Base-by-base conservation (phyloP, 2,329 filamentous ascomycete genomes). In the Lomentospora prolificans region DNA sequence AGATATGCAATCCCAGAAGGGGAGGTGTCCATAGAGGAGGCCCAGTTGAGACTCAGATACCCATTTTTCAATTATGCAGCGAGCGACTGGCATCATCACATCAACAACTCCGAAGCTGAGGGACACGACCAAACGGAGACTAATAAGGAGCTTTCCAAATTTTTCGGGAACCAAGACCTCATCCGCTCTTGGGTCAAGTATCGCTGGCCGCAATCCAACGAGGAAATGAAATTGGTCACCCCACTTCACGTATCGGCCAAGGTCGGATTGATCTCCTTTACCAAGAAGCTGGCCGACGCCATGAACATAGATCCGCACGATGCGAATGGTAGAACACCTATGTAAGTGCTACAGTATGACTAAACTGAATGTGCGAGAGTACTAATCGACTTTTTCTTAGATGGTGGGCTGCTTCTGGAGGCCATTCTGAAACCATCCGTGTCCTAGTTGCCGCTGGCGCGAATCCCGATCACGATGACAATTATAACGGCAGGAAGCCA, bases 11-110 rank as follows among this genome's bases (percentile, higher is more conserved):
- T n/a, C n/a, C n/a, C n/a, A n/a, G n/a, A n/a, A n/a, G n/a, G n/a
- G n/a, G n/a, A n/a, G n/a, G n/a, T n/a, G n/a, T n/a, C n/a, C n/a
- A n/a, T n/a, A n/a, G n/a, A n/a, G n/a, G n/a, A n/a, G n/a, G n/a
- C n/a, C n/a, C n/a, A n/a, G n/a, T n/a, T n/a, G n/a, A n/a, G n/a
- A n/a, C n/a, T n/a, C n/a, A n/a, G n/a, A n/a, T n/a, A n/a, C n/a
- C 66, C 67, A 0, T 68, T 69, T 31, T 53, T 65, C 6, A 55
- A 63, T 6, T 70, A 69, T 52, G 65, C 65, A 3, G 56, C 57
- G 14, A 59, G 41, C n/a, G 65, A 68, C 46, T 70, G 67, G 67
- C 44, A 60, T n/a, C 33, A 59, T 10, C 67, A 70, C 48, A 51
- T 61, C 2, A 51, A 51, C n/a, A 62, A 53, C 31, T 63, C 63